Evolutionary conservation across 1,139 yeast genomes (phyloP), one percentile per base, ranked within the genome.

Genomic region (Magnusiomyces tetraspermus): DNA sequence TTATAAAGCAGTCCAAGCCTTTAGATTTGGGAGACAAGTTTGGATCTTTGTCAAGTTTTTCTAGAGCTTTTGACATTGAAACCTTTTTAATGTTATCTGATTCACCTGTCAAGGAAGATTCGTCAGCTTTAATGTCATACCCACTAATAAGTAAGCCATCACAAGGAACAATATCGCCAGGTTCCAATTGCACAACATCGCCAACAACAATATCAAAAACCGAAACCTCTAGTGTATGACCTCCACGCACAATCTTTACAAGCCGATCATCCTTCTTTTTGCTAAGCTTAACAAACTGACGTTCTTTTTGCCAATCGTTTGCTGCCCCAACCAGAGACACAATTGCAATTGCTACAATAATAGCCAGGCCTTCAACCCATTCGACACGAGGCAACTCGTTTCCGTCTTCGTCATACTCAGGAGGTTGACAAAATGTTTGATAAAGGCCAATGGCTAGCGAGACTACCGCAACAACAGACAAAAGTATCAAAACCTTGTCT

Each of bases 321-420:
- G 81, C 85, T 1, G 97, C 95, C 49, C 97, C 96, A 15, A 94
- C 98, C 2, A 87, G 60, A 4, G 94, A 96, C 42, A 94, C 97
- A 57, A 94, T 92, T 10, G 81, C 64, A 30, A 94, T 86, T 17
- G 99, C 99, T 21, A 85, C 86, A 60, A 94, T 78, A 65, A 94
- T 94, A 42, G 98, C 98, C 44, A 90, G 96, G 60, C 99, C 99
- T 73, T 92, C 99, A 49, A 94, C 96, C 97, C 97, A 89, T 65
- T 89, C 95, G 28, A 90, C 92, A 61, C 80, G 79, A 19, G 96
- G 96, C 52, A 82, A 66, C 21, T 79, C 73, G 23, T 78, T 74
- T 24, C 96, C 95, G 60, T 87, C 86, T 13, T 78, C 82, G 17
- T 33, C 38, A 62, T 78, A 77, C 62, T 80, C 80, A 0, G 89